Base-by-base conservation (phyloP, 2,329 filamentous ascomycete genomes). In the Aureobasidium vineae region DNA sequence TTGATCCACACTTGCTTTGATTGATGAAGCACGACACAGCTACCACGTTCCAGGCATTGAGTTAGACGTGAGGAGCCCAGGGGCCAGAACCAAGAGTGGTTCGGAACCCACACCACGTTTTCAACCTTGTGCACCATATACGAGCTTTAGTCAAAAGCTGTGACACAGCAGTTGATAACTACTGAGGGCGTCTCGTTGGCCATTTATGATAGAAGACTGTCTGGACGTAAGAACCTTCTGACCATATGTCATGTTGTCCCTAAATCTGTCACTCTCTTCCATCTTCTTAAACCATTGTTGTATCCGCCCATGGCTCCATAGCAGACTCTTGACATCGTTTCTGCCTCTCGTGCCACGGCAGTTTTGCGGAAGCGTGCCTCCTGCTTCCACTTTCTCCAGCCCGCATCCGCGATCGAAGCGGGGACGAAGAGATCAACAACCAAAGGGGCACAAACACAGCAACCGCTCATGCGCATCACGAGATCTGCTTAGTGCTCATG, bases 351-450 rank as follows among this genome's bases (percentile, higher is more conserved):
- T 49, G 43, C 11, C 57, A 61, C 57, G 31, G 28, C 31, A 47
- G 41, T 36, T 49, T 43, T 28, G 26, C 41, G 31, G 57, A 49
- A 49, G 28, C 19, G 41, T 16, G 11, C 13, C 28, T 23, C n/a
- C 28, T n/a, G 53, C 23, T 38, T 45, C 28, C 40, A 31, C 41
- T 47, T 33, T 28, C 19, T 21, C 23, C 38, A 19, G 41, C 57
- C 57, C 57, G 57, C 57, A 59, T 59, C 53, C 38, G 31, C 40
- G 23, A 43, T 45, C 23, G 21, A 59, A 49, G 57, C 26, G 57
- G 57, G 57, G 41, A 49, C n/a, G 16, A 36, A 47, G 38, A 13
- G 43, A 47, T 49, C 57, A 38, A 7, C 41, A 60, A 49, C 40
- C 33, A 45, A 26, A 45, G 16, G 45, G 54, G 23, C 53, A 56